Evolutionary conservation across 257 asterid genomes (phyloP).

Genomic region (Solanum lycopersicoides): DNA sequence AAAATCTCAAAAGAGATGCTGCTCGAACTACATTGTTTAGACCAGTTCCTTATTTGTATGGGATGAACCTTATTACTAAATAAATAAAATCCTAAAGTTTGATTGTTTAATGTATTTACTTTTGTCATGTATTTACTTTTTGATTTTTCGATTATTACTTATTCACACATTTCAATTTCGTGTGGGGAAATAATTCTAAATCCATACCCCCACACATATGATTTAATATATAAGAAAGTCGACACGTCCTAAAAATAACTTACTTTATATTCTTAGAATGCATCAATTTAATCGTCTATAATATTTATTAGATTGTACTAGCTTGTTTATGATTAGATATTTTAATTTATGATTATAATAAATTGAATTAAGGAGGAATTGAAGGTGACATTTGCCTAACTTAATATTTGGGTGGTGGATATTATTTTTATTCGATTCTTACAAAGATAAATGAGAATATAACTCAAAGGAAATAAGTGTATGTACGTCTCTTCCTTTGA

Average conservation of each 20-base stretch:
- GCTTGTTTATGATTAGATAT: neutral
- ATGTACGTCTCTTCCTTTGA: conserved; percentile 37
- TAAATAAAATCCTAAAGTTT: too few species aligned
- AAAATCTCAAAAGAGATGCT: too few species aligned
- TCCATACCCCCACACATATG: too few species aligned
- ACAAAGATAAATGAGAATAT: neutral
- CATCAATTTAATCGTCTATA: neutral
- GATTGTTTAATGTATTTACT: too few species aligned
- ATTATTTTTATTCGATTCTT: neutral
- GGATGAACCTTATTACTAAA: too few species aligned
- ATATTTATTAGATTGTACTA: neutral
- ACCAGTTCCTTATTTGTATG: too few species aligned
- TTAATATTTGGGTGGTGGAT: neutral
- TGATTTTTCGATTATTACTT: too few species aligned
- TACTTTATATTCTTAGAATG: too few species aligned
- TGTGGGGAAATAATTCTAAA: too few species aligned
- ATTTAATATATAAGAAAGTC: neutral
- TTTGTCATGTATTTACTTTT: neutral
- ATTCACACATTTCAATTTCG: too few species aligned
- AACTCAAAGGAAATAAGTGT: conserved; percentile 5
- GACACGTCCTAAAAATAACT: neutral
- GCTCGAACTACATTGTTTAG: too few species aligned
- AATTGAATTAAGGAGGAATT: neutral
- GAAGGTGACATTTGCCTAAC: conserved; percentile 33
- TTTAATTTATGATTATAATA: neutral